Evolutionary conservation across 495 filamentous ascomycete species (phyloP), one percentile per base, ranked within the genome.

Genomic region (Talaromyces trachyspermus): DNA sequence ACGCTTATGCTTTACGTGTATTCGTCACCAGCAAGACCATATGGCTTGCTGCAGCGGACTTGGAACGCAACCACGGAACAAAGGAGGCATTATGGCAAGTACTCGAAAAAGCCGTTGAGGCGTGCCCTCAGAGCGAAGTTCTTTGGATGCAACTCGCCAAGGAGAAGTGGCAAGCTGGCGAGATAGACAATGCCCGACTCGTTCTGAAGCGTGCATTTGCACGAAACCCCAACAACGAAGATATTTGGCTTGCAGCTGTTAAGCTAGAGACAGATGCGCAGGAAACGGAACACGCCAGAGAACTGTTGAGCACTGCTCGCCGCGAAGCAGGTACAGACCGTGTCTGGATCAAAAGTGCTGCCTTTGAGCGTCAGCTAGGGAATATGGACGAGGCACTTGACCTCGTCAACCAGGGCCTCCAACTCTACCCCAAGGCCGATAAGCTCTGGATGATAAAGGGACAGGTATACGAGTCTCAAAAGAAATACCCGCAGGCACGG

Each of bases 401-500:
- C 53, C 79, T 97, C 5, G 89, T 88, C 50, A 88, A 84, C 54
- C 80, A 95, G 57, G 94, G 83, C 22, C 73, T 99, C 0, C 83
- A 88, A 46, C 70, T 87, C n/a, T 97, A 92, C 64, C 91, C 94
- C 9, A 78, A 79, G 39, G 78, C 84, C 2, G 80, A 87, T 45
- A 96, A 96, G 61, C 77, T 99, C 9, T 95, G 89, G 83, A 95
- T 95, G 87, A 88, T 95, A 72, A 99, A 97, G 66, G 92, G 94
- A 3, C 92, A 99, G 54, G 88, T 97, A 50, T 99, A 97, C 75
- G 86, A 95, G 54, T 69, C 78, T 12, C 76, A 86, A 43, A 77
- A 72, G 50, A 86, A 86, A 59, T 68, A 86, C 29, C 81, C 86
- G 0, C 85, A 94, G 59, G 92, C 94, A 3, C 79, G 90, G 38